Evolutionary conservation across 352 stramenopile genomes (phyloP).

Genomic region (Pythium dissotocum): DNA sequence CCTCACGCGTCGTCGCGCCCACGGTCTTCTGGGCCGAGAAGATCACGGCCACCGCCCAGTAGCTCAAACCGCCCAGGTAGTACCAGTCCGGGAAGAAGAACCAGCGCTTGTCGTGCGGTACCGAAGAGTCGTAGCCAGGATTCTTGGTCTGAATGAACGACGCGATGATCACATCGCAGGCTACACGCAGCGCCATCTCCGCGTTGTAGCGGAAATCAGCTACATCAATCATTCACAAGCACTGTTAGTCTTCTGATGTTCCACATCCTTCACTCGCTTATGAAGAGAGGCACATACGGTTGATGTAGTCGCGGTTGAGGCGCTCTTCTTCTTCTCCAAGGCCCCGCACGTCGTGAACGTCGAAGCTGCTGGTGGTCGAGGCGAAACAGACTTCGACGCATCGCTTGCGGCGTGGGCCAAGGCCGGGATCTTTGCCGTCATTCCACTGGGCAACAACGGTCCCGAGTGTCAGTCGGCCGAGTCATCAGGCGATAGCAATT

Average conservation of each 20-base stretch:
- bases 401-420: not conserved
- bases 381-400: not conserved
- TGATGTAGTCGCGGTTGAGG: slow-evolving; percentile 51
- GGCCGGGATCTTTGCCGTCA: not conserved
- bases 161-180: slow-evolving; percentile 64
- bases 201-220: slow-evolving; percentile 69
- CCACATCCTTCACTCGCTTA: not conserved
- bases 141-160: slow-evolving; percentile 70
- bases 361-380: not conserved
- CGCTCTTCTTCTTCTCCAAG: slow-evolving; percentile 44
- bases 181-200: slow-evolving; percentile 68
- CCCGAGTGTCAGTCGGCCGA: not conserved
- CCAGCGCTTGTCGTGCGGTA: slow-evolving; percentile 64
- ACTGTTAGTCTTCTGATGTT: not conserved
- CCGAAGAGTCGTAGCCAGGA: slow-evolving; percentile 41
- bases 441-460: not conserved
- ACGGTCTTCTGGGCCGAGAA: slow-evolving; percentile 78
- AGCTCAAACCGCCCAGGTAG: slow-evolving; percentile 70
- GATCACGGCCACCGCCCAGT: slow-evolving; percentile 74
- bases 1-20: slow-evolving; percentile 59
- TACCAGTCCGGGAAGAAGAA: slow-evolving; percentile 71
- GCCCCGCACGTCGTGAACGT: not conserved
- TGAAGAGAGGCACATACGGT: slow-evolving; percentile 37
- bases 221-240: slow-evolving; percentile 20
- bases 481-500: not conserved